These are phyloP conservation scores for Beauveria caledonica DNA, from an alignment of 2,329 filamentous ascomycete genomes.

Conservation along the genomic window DNA sequence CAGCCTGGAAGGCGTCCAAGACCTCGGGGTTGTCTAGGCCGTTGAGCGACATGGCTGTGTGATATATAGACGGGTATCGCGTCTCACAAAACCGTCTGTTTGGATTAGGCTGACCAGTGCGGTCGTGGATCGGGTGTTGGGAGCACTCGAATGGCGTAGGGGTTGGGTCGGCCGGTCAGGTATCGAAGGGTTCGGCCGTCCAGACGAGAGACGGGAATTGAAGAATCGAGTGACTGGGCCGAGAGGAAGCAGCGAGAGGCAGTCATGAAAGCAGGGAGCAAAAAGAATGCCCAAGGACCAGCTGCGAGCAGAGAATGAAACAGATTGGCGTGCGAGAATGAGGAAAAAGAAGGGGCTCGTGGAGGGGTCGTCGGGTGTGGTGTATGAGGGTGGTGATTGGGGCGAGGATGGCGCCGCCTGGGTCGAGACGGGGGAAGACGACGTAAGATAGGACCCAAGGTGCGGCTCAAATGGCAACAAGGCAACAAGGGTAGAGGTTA, in stretches of 20 bases:
- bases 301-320: slow-evolving; percentile 4
- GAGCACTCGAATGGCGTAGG: not conserved
- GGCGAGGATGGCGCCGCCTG: not conserved
- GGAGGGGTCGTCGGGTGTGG: slow-evolving; percentile 9
- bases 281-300: slow-evolving; percentile 1
- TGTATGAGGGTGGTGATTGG: not conserved
- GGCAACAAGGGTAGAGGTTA: not conserved
- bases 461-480: not conserved
- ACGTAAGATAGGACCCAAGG: not conserved
- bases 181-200: slow-evolving; percentile 1
- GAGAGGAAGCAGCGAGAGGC: not conserved
- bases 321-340: not conserved
- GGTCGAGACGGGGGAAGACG: not conserved
- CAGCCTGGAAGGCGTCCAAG: slow-evolving; percentile 75
- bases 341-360: slow-evolving; percentile 11
- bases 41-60: slow-evolving; percentile 76
- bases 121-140: not conserved
- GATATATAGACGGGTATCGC: not conserved
- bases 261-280: not conserved
- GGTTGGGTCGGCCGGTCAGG: not conserved
- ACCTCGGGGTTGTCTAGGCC: slow-evolving; percentile 77
- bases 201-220: not conserved
- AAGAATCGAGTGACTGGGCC: not conserved
- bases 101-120: not conserved
- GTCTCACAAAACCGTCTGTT: not conserved